phyloP scores from a whole-genome alignment of 768 basidiomycete species.

The Suillus placidus region DNA sequence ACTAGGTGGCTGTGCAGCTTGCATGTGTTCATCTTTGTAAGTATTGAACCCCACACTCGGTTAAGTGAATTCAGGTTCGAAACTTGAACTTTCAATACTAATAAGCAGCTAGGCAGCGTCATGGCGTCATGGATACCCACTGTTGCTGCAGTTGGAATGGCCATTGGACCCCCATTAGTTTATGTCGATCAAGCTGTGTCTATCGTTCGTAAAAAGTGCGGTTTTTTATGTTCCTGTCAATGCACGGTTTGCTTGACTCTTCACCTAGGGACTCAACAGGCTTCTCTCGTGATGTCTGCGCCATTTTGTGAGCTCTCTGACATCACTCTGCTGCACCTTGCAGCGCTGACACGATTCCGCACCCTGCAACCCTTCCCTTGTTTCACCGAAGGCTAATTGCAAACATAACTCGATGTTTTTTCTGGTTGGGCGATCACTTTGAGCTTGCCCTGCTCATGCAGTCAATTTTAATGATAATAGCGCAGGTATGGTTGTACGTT shows the following conservation, averaged over 20 bases:
- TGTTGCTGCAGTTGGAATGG: conserved; percentile 77
- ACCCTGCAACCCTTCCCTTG: conserved; percentile 14
- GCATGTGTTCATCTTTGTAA: background rate
- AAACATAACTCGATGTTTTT: conserved; percentile 88
- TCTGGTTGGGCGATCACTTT: conserved; percentile 83
- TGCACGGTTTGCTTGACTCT: conserved; percentile 10
- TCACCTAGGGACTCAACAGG: conserved; percentile 73
- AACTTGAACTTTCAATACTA: background rate
- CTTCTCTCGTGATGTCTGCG: conserved; percentile 86
- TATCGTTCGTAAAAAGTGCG: conserved; percentile 76
- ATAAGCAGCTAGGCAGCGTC: conserved; percentile 30
- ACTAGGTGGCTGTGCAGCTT: background rate
- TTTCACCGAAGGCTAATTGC: conserved; percentile 60
- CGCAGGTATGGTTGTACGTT: conserved; percentile 58
- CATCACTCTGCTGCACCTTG: conserved; percentile 5
- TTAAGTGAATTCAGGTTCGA: conserved; percentile 1
- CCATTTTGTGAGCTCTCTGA: conserved; percentile 60
- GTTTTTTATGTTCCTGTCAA: conserved; percentile 13
- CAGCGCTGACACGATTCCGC: conserved; percentile 16
- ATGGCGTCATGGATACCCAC: conserved; percentile 65
- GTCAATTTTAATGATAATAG: conserved; percentile 81
- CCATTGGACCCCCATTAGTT: conserved; percentile 80
- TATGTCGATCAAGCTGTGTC: conserved; percentile 83
- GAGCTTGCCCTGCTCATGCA: conserved; percentile 79
- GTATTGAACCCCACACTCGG: background rate